Base-by-base conservation (phyloP, 805 yeast genomes). In the Hyphopichia homilentoma region DNA sequence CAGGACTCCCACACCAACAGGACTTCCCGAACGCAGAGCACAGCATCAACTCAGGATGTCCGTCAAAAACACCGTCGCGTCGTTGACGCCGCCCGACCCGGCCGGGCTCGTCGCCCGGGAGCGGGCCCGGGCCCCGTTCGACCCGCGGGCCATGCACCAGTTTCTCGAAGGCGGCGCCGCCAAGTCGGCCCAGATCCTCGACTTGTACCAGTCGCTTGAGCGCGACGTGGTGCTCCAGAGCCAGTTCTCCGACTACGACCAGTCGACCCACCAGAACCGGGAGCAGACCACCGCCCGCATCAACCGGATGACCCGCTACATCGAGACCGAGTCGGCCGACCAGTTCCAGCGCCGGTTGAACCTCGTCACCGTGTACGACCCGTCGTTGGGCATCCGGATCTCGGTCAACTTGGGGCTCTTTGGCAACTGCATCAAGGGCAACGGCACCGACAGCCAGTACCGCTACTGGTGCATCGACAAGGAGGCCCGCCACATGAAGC, bases 351-450 rank as follows among this genome's bases (percentile, higher is more conserved):
- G 62, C 27, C 44, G 69, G 38, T 50, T 64, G 41, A 53, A 59
- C 32, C 48, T 65, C 34, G 41, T 65, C 33, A 57, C 66, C 5
- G 60, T 59, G 3, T 53, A 48, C 32, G 70, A 65, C 36, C 68
- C 69, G 3, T 57, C 62, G 21, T 38, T 56, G 32, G 65, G 66
- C 13, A 63, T 59, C 35, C 53, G 70, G 39, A 55, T 65, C 28
- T 39, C 54, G 16, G 65, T 65, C 34, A 62, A 63, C 45, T 52
- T 65, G 41, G 69, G 67, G 11, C 53, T 65, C 15, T 65, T 61
- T 37, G 44, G 61, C 37, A 54, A 59, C 35, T 63, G 69, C 43
- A 48, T 65, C 38, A 56, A 45, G 39, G 69, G 70, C 16, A 65
- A 65, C 35, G 70, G 70, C 31, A 65, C 70, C 12, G 57, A 43